These are phyloP conservation scores for Debaryomyces fabryi DNA, from an alignment of 1,139 yeast genomes.

Conservation along the genomic window DNA sequence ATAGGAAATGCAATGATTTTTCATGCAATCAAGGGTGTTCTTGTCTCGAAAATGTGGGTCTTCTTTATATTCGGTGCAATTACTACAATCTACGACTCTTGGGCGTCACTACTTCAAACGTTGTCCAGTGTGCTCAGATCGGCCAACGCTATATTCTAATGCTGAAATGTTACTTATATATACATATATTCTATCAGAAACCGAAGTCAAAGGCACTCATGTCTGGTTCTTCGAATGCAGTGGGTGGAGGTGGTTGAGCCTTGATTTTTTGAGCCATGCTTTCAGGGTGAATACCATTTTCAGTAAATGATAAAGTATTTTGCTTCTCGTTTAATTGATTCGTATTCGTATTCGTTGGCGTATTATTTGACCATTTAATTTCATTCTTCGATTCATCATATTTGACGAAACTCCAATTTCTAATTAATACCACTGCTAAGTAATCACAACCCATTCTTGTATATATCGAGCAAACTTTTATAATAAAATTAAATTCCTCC, in stretches of 20 bases:
- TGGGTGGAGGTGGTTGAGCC: conserved; percentile 49
- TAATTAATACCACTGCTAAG: conserved; percentile 62
- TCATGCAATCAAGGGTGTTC: conserved; percentile 19
- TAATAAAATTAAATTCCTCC: conserved; percentile 63
- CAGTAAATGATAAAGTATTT: conserved; percentile 1
- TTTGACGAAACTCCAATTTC: conserved; percentile 67
- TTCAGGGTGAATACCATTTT: conserved; percentile 6
- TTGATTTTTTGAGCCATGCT: conserved; percentile 8
- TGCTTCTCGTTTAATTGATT: background rate
- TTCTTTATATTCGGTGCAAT: conserved; percentile 20
- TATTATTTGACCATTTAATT: conserved; percentile 11
- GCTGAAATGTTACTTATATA: conserved; percentile 3
- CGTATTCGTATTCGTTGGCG: background rate
- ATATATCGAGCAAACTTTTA: conserved; percentile 67
- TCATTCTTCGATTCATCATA: conserved; percentile 17
- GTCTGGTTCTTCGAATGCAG: conserved; percentile 72
- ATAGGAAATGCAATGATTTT: conserved; percentile 19
- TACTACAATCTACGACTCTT: conserved; percentile 16
- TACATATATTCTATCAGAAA: conserved; percentile 23
- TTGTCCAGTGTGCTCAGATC: conserved; percentile 12
- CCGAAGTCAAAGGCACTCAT: conserved; percentile 79
- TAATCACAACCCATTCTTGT: conserved; percentile 92
- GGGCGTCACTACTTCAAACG: conserved; percentile 16
- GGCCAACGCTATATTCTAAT: conserved; percentile 12
- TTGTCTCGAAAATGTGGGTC: conserved; percentile 24